Evolutionary conservation across 2,329 filamentous ascomycete species (phyloP), one percentile per base, ranked within the genome.

Genomic region (Penicillium nordicum): DNA sequence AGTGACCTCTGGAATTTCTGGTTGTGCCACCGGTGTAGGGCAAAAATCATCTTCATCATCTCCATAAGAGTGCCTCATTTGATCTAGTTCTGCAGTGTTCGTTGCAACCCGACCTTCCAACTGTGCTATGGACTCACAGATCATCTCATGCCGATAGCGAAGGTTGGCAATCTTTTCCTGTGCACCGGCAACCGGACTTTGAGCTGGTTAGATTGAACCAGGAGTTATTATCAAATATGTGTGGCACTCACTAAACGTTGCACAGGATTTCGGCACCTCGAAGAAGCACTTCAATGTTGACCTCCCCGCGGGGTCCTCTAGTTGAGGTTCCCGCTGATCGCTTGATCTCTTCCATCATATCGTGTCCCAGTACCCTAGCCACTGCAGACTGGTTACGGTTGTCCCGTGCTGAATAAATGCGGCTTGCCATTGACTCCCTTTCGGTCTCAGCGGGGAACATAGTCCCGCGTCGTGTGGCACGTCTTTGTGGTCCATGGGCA

Each of bases 251-350:
- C 83, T 97, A 97, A 29, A 97, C 92, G 43, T 83, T 83, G 65
- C 92, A 92, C 30, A 97, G 82, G 79, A 92, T 96, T 79, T 97
- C 92, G 0, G 92, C 93, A 0, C 93, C 92, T 51, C 84, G 82
- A 23, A 99, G 80, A 30, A 99, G 77, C 1, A 96, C 82, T 67
- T 96, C 90, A 3, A 97, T 86, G 72, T 97, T 90, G 2, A 97
- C 82, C 25, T 95, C 91, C 10, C 87, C 88, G 30, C 78, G 79
- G 47, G 78, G 60, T 9, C 78, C 76, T 37, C 76, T 79, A 41
- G 76, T 78, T 44, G 82, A 83, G 46, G 80, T 82, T 60, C 75
- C 84, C 61, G 78, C 81, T 5, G 82, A 84, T 57, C 80, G 79
- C 55, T 84, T 80, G 46, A 97, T 91, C 71, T 89, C 84, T 44